A percentile compares a stretch with the other conserved stretches of the same genome.
Evolutionary conservation across 257 asterid species (phyloP).

Genomic region (Oldenlandia corymbosa): DNA sequence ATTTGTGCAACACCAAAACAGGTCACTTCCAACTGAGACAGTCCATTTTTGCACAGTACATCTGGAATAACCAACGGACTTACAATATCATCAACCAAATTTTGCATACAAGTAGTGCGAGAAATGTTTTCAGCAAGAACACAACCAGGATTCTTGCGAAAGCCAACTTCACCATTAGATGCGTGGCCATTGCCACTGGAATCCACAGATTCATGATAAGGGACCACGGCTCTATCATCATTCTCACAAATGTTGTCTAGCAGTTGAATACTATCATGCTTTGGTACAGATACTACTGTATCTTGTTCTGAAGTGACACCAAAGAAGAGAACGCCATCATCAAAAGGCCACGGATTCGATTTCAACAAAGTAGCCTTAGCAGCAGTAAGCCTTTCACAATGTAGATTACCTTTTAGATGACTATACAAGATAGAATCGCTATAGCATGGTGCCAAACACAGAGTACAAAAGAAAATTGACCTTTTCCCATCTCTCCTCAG

Average conservation of each 20-base stretch:
- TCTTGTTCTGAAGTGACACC: constrained; percentile 36
- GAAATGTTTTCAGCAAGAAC: not conserved
- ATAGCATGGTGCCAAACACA: constrained; percentile 81
- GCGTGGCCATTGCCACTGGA: constrained; percentile 15
- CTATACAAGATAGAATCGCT: constrained; percentile 53
- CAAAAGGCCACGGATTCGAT: constrained; percentile 92
- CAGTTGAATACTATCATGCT: constrained; percentile 22
- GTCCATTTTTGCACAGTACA: constrained; percentile 56
- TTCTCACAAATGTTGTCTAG: constrained; percentile 15
- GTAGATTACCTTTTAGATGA: constrained; percentile 79
- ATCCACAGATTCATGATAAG: constrained; percentile 26
- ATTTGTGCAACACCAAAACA: constrained; percentile 59
- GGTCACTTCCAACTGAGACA: constrained; percentile 51
- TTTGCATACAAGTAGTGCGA: constrained; percentile 18
- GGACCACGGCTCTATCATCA: constrained; percentile 48
- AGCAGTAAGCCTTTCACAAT: constrained; percentile 56
- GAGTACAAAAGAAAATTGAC: constrained; percentile 69
- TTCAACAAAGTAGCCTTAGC: constrained; percentile 72
- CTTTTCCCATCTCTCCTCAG: constrained; percentile 87
- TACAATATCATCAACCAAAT: constrained; percentile 23
- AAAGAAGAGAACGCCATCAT: constrained; percentile 83
- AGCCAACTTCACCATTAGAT: constrained; percentile 13
- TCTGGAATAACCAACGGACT: constrained; percentile 53
- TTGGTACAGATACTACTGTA: constrained; percentile 16
- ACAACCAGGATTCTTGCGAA: constrained; percentile 19